A percentile compares a stretch with the other conserved stretches of the same genome.
These are phyloP conservation scores for Dendrobium huoshanense DNA, from an alignment of 106 monocot species.

Conservation along the genomic window DNA sequence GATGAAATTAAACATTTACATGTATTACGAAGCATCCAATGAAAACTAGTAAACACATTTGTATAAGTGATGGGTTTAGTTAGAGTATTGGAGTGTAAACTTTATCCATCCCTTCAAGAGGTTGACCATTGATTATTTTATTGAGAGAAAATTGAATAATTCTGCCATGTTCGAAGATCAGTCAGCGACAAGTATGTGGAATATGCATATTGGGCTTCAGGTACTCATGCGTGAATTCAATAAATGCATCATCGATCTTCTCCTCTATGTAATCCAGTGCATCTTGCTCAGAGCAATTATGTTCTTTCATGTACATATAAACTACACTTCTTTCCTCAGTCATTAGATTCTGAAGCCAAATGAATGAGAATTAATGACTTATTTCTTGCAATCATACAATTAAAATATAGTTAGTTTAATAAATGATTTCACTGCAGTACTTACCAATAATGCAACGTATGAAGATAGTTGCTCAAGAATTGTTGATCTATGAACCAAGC, in stretches of 20 bases:
- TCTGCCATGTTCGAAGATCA: constrained; percentile 34
- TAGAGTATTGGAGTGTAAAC: background rate
- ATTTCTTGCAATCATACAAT: too few species aligned
- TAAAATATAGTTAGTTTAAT: too few species aligned
- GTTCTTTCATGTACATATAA: constrained; percentile 16
- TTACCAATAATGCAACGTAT: too few species aligned
- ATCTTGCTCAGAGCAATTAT: constrained; percentile 17
- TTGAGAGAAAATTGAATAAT: constrained; percentile 14
- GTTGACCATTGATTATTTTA: background rate
- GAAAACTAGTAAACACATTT: too few species aligned
- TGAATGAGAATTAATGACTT: background rate
- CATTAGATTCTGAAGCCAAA: background rate
- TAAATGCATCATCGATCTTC: constrained; percentile 18
- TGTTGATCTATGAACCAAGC: constrained; percentile 14
- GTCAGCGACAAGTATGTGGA: constrained; percentile 20
- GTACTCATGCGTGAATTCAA: constrained; percentile 11
- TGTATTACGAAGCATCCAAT: too few species aligned
- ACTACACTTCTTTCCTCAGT: background rate
- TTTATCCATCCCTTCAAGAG: background rate
- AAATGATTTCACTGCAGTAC: too few species aligned
- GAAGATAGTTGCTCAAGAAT: constrained; percentile 5
- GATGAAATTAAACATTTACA: too few species aligned
- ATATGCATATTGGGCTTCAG: constrained; percentile 26
- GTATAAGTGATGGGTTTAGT: too few species aligned
- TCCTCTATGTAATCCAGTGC: constrained; percentile 10